These are phyloP conservation scores for Cylindrotheca closterium DNA, from an alignment of 108 stramenopile genomes.

Conservation along the genomic window DNA sequence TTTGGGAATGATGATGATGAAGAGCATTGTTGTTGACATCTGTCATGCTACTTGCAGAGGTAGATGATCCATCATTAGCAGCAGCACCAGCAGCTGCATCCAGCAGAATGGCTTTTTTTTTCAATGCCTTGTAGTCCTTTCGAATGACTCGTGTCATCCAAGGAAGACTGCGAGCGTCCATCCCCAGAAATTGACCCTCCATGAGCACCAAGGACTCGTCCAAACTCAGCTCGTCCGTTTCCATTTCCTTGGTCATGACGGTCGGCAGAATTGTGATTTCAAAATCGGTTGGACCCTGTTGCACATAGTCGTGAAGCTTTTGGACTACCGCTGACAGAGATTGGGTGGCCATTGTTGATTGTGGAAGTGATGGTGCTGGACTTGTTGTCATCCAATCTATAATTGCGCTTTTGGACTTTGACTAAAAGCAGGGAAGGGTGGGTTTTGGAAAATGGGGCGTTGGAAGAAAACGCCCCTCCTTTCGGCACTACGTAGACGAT, in stretches of 20 bases:
- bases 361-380: no score
- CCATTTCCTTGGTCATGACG: neutral
- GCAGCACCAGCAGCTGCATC: no score
- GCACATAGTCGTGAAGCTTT: slow-evolving; percentile 5
- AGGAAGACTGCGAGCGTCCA: slow-evolving; percentile 46
- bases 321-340: slow-evolving; percentile 2
- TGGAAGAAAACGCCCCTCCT: no score
- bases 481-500: no score
- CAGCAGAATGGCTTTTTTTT: neutral
- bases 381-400: no score
- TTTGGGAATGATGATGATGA: neutral
- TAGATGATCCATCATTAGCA: neutral
- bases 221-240: slow-evolving; percentile 1
- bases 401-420: no score
- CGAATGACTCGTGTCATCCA: slow-evolving; percentile 40
- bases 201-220: slow-evolving; percentile 27
- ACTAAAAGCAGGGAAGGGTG: no score
- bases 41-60: neutral
- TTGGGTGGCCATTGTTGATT: no score
- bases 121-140: slow-evolving; percentile 19
- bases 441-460: no score
- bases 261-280: slow-evolving; percentile 24
- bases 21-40: neutral
- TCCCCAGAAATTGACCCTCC: slow-evolving; percentile 34
- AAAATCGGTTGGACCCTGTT: slow-evolving; percentile 17